Base-by-base conservation (phyloP, 2,329 filamentous ascomycete genomes). In the Lachnellula arida region DNA sequence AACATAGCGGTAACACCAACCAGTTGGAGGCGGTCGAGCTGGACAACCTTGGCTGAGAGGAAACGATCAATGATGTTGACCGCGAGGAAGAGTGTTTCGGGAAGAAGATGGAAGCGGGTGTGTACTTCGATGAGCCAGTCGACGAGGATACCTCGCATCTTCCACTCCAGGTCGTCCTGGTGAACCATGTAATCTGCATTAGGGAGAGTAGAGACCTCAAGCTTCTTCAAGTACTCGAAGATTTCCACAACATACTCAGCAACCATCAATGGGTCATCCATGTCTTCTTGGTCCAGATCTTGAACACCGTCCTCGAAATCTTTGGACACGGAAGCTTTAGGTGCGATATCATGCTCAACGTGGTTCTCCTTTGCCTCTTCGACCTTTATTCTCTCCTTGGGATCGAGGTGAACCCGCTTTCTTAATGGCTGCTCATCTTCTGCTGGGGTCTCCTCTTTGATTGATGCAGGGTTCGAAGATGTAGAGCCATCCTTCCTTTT, bases 1-100 rank as follows among this genome's bases (percentile, higher is more conserved):
- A 97, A 97, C 94, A 99, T 97, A 73, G 93, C 94, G 23, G 94
- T 96, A 68, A 97, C 92, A 68, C 94, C 94, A 56, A 99, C 94
- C 8, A 99, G 82, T 75, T 99, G 94, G 5, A 99, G 86, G 60
- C 92, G 91, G 72, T 97, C 93, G 47, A 99, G 85, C 75, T 96
- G 91, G 46, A 99, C 94, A 34, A 97, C 88, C 78, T 97, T 97
- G 69, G 86, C 85, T 0, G 93, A 97, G 47, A 99, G 83, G 78
- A 97, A 99, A 58, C 94, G 92, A 73, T 99, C 94, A 70, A 97
- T 95, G 72, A 97, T 91, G 81, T 97, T 99, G 80, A 97, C 90
- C 46, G 92, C 88, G 39, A 99, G 84, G 81, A 97, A 99, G 46
- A 97, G 81, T 2, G 94, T 97, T 77, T 99, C 94, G 22, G 94